These are phyloP conservation scores for Anthoceros angustus DNA, from an alignment of 225 moss, liverwort and hornwort species.

Conservation along the genomic window DNA sequence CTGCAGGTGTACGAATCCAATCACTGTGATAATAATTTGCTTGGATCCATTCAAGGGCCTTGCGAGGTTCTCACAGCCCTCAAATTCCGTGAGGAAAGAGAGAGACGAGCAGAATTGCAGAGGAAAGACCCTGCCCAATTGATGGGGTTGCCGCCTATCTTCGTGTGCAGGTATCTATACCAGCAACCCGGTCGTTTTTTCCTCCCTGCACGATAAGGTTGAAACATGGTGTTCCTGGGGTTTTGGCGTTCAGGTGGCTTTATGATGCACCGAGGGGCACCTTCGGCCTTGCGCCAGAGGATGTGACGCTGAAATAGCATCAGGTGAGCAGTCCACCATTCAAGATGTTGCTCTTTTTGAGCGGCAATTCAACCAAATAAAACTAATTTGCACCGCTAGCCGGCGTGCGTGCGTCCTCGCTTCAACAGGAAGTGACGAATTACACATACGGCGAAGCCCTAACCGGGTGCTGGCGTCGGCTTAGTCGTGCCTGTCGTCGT, in stretches of 20 bases:
- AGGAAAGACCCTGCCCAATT: slow-evolving; percentile 7
- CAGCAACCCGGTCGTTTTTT: background rate
- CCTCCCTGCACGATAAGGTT: background rate
- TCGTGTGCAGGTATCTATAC: slow-evolving; percentile 25
- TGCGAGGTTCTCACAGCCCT: slow-evolving; percentile 40
- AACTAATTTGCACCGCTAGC: too few species aligned
- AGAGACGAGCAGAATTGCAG: slow-evolving; percentile 16
- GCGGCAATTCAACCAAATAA: too few species aligned
- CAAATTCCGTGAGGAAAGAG: slow-evolving; percentile 34
- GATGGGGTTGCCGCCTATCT: slow-evolving; percentile 23
- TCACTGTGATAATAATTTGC: slow-evolving; percentile 55
- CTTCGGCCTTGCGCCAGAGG: slow-evolving; percentile 18
- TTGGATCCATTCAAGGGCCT: slow-evolving; percentile 49
- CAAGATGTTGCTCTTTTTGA: too few species aligned
- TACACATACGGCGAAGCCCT: too few species aligned
- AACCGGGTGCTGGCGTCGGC: too few species aligned
- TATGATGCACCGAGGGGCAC: slow-evolving; percentile 36
- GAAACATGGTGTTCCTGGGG: background rate
- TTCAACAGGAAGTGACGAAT: too few species aligned
- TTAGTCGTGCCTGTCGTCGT: too few species aligned
- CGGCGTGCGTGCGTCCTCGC: too few species aligned
- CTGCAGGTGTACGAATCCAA: slow-evolving; percentile 53
- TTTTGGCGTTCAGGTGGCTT: slow-evolving; percentile 18
- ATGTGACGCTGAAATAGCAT: background rate
- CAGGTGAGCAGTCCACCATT: background rate